A percentile compares a stretch with the other conserved stretches of the same genome.
These are phyloP conservation scores for Lentinula detonsa DNA, from an alignment of 768 basidiomycete species.

Conservation along the genomic window DNA sequence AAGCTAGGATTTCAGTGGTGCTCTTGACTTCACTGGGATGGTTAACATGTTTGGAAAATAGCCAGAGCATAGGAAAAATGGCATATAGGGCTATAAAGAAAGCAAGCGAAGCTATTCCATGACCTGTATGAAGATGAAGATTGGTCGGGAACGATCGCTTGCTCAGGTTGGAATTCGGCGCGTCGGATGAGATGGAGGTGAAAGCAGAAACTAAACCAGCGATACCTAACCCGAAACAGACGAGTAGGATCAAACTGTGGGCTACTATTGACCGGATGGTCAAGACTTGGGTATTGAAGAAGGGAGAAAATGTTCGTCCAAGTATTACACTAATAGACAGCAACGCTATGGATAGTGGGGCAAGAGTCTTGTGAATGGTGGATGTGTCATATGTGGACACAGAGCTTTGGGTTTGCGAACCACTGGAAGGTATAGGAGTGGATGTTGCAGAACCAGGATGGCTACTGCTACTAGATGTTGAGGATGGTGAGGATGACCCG, in stretches of 20 bases:
- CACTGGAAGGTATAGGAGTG: neutral
- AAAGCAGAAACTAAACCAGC: slow-evolving; percentile 60
- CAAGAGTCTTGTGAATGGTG: slow-evolving; percentile 36
- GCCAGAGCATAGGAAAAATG: slow-evolving; percentile 35
- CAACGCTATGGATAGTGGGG: slow-evolving; percentile 37
- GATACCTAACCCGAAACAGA: slow-evolving; percentile 54
- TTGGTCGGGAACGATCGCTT: slow-evolving; percentile 25
- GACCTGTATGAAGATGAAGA: slow-evolving; percentile 39
- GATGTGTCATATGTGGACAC: slow-evolving; percentile 26
- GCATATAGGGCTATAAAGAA: slow-evolving; percentile 60
- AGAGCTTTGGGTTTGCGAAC: neutral
- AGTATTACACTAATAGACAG: slow-evolving; percentile 29
- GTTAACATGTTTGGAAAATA: slow-evolving; percentile 24
- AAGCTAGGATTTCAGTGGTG: slow-evolving; percentile 9
- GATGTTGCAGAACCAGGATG: slow-evolving; percentile 9
- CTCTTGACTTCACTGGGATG: neutral
- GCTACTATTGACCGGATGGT: slow-evolving; percentile 14
- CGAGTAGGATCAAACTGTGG: slow-evolving; percentile 33
- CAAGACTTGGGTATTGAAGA: slow-evolving; percentile 12
- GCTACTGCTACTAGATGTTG: slow-evolving; percentile 14
- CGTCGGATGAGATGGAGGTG: slow-evolving; percentile 40
- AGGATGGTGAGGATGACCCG: slow-evolving; percentile 19
- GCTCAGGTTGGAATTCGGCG: slow-evolving; percentile 17
- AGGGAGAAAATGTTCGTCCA: slow-evolving; percentile 23
- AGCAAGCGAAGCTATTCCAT: slow-evolving; percentile 59